Evolutionary conservation across 192 early-diverging fungal species (phyloP).

Genomic region (Gryganskiella cystojenkinii): DNA sequence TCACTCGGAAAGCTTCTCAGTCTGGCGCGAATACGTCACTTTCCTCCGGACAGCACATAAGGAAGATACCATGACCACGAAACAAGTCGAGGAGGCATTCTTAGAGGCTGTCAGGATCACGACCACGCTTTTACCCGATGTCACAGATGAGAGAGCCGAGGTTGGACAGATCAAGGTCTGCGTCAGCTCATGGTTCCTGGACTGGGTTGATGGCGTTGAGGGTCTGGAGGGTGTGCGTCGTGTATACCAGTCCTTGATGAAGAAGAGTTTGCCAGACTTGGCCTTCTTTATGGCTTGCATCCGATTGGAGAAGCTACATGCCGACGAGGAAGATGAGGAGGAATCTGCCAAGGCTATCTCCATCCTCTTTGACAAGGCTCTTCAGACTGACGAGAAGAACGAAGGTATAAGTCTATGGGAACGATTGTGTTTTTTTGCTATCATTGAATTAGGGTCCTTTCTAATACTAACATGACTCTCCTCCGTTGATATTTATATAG

Average conservation of each 20-base stretch:
- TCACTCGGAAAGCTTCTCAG: slow-evolving; percentile 50
- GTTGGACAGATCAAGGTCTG: slow-evolving; percentile 60
- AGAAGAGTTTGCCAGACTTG: slow-evolving; percentile 68
- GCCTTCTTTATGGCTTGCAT: slow-evolving; percentile 72
- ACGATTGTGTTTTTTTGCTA: no score
- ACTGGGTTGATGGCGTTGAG: slow-evolving; percentile 61
- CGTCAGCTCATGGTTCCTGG: slow-evolving; percentile 64
- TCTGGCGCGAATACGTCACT: slow-evolving; percentile 64
- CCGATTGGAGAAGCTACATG: slow-evolving; percentile 61
- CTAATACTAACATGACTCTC: no score
- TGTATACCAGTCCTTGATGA: slow-evolving; percentile 59
- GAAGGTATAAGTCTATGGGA: no score
- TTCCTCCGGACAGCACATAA: slow-evolving; percentile 51
- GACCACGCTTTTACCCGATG: slow-evolving; percentile 60
- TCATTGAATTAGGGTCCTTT: no score
- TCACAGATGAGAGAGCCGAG: slow-evolving; percentile 58
- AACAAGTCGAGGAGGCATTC: slow-evolving; percentile 54
- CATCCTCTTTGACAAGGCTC: slow-evolving; percentile 58
- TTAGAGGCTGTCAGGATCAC: slow-evolving; percentile 60
- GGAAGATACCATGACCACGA: slow-evolving; percentile 42
- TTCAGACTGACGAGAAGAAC: slow-evolving; percentile 54
- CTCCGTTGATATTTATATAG: no score
- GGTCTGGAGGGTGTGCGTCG: slow-evolving; percentile 61
- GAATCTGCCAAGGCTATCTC: slow-evolving; percentile 27
- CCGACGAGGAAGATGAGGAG: slow-evolving; percentile 1